Base-by-base conservation (phyloP, 179 eudicot species). In the Nepenthes alata region DNA sequence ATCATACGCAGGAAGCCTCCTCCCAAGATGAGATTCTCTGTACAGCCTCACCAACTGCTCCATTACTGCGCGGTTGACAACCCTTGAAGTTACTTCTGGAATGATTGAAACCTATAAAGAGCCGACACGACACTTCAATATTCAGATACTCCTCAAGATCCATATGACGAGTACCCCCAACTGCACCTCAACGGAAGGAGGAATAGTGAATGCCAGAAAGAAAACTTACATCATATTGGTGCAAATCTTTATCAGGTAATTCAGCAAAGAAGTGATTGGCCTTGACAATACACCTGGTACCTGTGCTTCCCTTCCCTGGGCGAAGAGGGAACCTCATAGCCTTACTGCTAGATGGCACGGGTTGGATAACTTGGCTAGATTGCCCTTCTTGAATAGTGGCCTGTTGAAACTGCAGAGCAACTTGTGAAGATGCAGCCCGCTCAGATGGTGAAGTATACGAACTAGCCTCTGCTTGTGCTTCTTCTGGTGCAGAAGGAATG, bases 241-340 rank as follows among this genome's bases (percentile, higher is more conserved):
- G 96, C 75, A 91, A 63, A 64, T 91, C 98, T 74, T 89, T 89
- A 52, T 91, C 89, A 0, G 98, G 91, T 48, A 91, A 63, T 57
- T 81, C 91, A 47, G 91, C 98, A 69, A 89, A 83, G 67, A 91
- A 89, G 69, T 91, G 98, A 61, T 91, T 91, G 3, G 98, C 98
- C 67, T 86, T 91, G 45, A 91, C 98, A 55, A 86, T 70, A 47
- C 95, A 84, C 67, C 54, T 78, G 25, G n/a, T 52, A 11, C 98
- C 98, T 55, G 62, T 65, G 66, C 75, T 84, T 13, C 98, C 98
- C 72, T 83, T 82, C 14, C 98, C 96, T 25, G 98, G 98, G 36
- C 98, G 85, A 35, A 72, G 78, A 39, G 98, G 98, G 63, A 83
- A 89, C 67, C 87, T 74, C 77, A 91, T 55, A 36, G 95, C 75